Base-by-base conservation (phyloP, 1,284 basidiomycete genomes). In the Cystobasidium slooffiae region DNA sequence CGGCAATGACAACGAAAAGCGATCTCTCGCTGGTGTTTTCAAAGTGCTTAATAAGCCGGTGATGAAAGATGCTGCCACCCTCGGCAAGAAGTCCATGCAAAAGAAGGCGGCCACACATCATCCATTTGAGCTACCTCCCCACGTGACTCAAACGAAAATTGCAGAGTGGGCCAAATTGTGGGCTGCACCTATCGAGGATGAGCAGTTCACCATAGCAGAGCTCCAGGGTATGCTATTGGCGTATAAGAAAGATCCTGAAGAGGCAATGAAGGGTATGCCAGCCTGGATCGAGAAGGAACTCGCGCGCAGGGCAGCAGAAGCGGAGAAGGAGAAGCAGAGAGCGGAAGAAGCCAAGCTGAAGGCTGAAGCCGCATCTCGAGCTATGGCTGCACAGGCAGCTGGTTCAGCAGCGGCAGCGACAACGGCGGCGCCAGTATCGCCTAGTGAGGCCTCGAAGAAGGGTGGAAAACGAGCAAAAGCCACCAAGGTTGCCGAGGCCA, bases 161-260 rank as follows among this genome's bases (percentile, higher is more conserved):
- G 43, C 43, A 18, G 22, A 24, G 20, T 67, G 91, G 37, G 89
- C 90, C 0, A 79, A 81, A 16, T 81, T 82, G n/a, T 92, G 92
- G 79, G 84, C 87, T 1, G 83, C 84, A 1, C 80, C 81, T 0
- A 84, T 92, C 31, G 89, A 89, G 0, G 87, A 89, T 67, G 84
- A 88, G n/a, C 84, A 85, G 78, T 84, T 90, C 56, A 89, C 90
- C 18, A 90, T 91, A 86, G 90, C 91, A 9, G 85, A 84, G 49
- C 83, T 93, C 16, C 91, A 92, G 79, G 90, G 89, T 2, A 90
- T 88, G 80, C 80, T 92, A 66, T 89, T 92, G 88, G 83, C 82
- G 39, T 86, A 89, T 83, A 92, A 91, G 81, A 84, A 83, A 12
- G 82, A 85, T 0, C 90, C 91, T 1, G 81, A 83, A 68, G 84